Conservation (phyloP, 805 yeast species). For the Ogataea ganodermae region DNA sequence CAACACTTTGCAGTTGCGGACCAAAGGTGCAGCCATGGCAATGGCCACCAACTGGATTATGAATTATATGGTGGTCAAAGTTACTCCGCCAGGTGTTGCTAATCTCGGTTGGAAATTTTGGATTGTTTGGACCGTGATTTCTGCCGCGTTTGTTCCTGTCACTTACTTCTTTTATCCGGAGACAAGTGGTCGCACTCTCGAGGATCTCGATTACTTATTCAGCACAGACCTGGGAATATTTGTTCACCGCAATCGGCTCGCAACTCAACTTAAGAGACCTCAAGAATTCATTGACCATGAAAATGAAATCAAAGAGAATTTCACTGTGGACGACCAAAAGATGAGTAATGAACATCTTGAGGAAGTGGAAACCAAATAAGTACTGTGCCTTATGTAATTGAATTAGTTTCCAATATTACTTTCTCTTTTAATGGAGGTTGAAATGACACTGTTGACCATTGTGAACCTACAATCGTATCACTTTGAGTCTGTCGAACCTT, state of each 20-base stretch:
- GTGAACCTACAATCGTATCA: too few species aligned
- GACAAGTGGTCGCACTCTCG: constrained; percentile 48
- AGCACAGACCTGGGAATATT: constrained; percentile 10
- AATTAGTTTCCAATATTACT: not conserved
- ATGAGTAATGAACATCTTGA: constrained; percentile 6
- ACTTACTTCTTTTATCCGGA: constrained; percentile 45
- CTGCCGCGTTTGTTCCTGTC: constrained; percentile 12
- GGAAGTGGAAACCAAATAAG: not conserved
- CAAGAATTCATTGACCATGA: constrained; percentile 18
- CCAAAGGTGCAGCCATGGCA: constrained; percentile 30
- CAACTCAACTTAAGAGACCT: constrained; percentile 14
- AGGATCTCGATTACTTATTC: constrained; percentile 34
- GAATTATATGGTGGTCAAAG: constrained; percentile 18
- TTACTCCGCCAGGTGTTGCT: constrained; percentile 17
- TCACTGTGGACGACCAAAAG: constrained; percentile 5
- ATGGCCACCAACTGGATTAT: constrained; percentile 33
- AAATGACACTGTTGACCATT: too few species aligned
- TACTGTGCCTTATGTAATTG: too few species aligned
- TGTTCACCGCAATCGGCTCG: constrained; percentile 11
- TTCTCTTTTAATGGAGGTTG: too few species aligned
- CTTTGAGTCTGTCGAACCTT: too few species aligned
- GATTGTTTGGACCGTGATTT: constrained; percentile 20
- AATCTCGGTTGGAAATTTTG: constrained; percentile 19
- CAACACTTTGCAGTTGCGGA: constrained; percentile 30
- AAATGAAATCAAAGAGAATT: constrained; percentile 9